Conservation (phyloP, 352 stramenopile species). For the Globisporangium polare region DNA sequence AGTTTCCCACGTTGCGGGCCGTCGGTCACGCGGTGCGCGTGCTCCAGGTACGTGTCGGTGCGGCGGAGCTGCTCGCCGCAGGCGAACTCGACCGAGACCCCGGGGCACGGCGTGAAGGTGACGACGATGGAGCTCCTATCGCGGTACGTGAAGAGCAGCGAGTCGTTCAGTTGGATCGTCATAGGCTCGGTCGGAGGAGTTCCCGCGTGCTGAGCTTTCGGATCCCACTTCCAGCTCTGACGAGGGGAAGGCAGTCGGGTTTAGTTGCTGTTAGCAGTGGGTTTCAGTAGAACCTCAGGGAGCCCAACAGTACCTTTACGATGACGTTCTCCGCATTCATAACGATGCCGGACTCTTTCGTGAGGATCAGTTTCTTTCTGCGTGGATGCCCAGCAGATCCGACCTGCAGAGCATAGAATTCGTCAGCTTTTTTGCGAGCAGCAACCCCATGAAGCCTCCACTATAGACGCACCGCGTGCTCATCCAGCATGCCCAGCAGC, state of each 20-base stretch:
- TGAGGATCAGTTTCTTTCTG: conserved; percentile 60
- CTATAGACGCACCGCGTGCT: conserved; percentile 47
- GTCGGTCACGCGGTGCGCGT: conserved; percentile 32
- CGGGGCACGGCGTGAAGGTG: conserved; percentile 52
- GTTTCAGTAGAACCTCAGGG: not conserved
- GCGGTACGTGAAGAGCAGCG: conserved; percentile 62
- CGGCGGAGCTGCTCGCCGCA: conserved; percentile 70
- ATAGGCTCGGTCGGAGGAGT: conserved; percentile 51
- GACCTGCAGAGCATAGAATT: conserved; percentile 23
- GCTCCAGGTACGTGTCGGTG: conserved; percentile 67
- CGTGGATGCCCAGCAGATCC: conserved; percentile 49
- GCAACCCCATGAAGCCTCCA: too few relatives aligned
- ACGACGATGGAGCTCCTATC: conserved; percentile 61
- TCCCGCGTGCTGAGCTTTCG: conserved; percentile 60
- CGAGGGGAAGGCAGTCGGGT: not conserved
- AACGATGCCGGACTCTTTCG: conserved; percentile 59
- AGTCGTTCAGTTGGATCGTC: conserved; percentile 69
- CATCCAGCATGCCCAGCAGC: conserved; percentile 56
- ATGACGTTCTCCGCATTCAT: conserved; percentile 45
- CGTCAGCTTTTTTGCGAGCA: too few relatives aligned
- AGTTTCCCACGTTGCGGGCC: conserved; percentile 52
- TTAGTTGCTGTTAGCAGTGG: not conserved
- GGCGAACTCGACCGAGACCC: conserved; percentile 57
- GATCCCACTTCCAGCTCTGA: conserved; percentile 63
- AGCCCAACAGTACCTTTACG: conserved; percentile 33